Base-by-base conservation (phyloP, 2,329 filamentous ascomycete genomes). In the Conoideocrella luteorostrata region DNA sequence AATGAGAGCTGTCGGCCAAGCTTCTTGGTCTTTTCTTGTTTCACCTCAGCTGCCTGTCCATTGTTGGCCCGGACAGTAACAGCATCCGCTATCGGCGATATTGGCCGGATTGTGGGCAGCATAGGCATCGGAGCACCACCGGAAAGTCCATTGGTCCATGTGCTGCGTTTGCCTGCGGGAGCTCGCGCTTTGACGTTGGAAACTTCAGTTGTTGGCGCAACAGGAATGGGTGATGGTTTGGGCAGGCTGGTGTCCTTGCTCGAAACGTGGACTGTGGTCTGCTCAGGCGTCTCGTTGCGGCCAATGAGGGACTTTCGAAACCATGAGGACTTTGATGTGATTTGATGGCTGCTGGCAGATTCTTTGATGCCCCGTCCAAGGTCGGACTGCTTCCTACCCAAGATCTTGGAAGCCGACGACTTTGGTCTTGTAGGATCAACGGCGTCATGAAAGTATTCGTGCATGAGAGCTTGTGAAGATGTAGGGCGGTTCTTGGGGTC, bases 231-330 rank as follows among this genome's bases (percentile, higher is more conserved):
- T 15, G 65, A 64, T 5, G 73, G 70, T 22, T 69, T 65, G 15
- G 71, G 67, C 29, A 67, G 64, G 6, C 56, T 51, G 15, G 58
- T 60, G 20, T 77, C 75, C 57, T 78, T 79, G 21, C 61, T 58
- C 20, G 64, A 66, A 13, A 69, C 56, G 43, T 71, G 66, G 15
- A 71, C 64, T 4, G 67, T 58, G 7, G 23, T 17, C n/a, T 75
- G 72, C 43, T 86, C 83, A 10, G 79, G 72, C 53, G 74, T 82
- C 38, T 88, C 84, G 36, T 84, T 82, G 47, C 86, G 79, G 45
- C 86, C 84, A 58, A 96, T 94, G 46, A 98, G 75, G 11, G 93
- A 97, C 62, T 95, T 89, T 52, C 93, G 81, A 68, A 98, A 96
- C 93, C 93, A 98, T 0, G 91, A 97, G 20, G 87, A 86, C 69